Base-by-base conservation (phyloP, 2,329 filamentous ascomycete genomes). In the Diaporthe caulivora region DNA sequence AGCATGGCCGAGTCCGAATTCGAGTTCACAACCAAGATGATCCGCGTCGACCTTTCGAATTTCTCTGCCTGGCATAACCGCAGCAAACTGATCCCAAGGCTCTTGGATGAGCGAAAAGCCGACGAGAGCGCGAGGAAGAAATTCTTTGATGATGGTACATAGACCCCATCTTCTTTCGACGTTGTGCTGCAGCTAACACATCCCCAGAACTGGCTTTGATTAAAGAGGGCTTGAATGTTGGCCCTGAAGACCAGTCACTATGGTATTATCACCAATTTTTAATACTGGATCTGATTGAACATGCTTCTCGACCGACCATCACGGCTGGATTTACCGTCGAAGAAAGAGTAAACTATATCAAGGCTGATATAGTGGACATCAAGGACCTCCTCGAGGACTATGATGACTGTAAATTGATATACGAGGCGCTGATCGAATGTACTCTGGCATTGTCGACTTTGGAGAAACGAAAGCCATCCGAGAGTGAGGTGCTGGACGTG, bases 221-320 rank as follows among this genome's bases (percentile, higher is more conserved):
- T 34, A 91, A 93, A 71, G 89, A 92, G 72, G 95, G 93, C 0
- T 87, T 98, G 64, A 97, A 95, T 74, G 94, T 94, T 49, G 95
- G 97, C 73, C 95, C 96, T 0, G 95, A 97, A 77, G 96, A 98
- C 80, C 96, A 98, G 80, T 98, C 95, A 24, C 87, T 98, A 8
- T 99, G 97, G 95, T 98, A 97, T 82, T 98, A 99, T 80, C 95
- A 98, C 81, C 93, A 97, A 78, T 97, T 93, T 79, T 86, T 98
- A 72, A 91, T 98, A 84, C 89, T 91, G 74, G 93, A 92, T 79
- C 85, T 93, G 78, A 85, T 88, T 69, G 87, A 86, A 78, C 84
- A 83, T 64, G 84, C 81, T 18, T 83, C 86, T 18, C 80, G 84
- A 3, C 84, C 87, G 26, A 89, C 89, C 13, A 93, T 98, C 77